Evolutionary conservation across 768 basidiomycete genomes (phyloP), one percentile per base, ranked within the genome.

Genomic region (Lactifluus piperatus): DNA sequence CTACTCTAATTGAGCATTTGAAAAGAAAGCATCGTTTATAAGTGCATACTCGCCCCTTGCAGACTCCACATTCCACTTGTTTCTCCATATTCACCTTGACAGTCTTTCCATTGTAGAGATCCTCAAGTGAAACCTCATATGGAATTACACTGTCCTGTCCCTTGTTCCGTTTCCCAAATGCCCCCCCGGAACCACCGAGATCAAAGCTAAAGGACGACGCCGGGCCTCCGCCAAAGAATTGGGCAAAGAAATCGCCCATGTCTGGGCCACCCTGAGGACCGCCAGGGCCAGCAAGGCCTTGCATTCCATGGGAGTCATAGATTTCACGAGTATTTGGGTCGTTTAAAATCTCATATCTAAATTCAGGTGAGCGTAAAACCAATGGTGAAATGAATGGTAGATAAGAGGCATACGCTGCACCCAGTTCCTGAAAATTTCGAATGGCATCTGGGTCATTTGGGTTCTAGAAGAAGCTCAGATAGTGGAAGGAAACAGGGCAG

Each of bases 71-170:
- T 2, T 89, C 73, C 9, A 86, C 74, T 68, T 92, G 85, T 67
- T 91, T 86, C 72, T 95, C 93, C 77, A 97, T 82, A 65, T 83
- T 89, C 76, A 97, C 83, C 69, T 85, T 89, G 57, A 94, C 85
- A 10, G 79, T 81, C 72, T 94, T 94, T 30, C 94, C 95, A 57
- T 87, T 89, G 73, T 92, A 97, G 22, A 94, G 75, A 70, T 98
- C 94, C 72, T 97, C 94, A 30, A 98, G 77, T 5, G 89, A 86
- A 54, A 95, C 89, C 41, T 90, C 79, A 69, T 94, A 88, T 4
- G 84, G 81, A 63, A 92, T 83, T 47, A 85, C 75, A 22, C 85
- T 81, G 69, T 94, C 85, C 65, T 87, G 78, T 16, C 86, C 86
- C 65, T 81, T 84, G 14, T 75, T 75, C 63, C 80, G 73, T 52